A percentile compares a stretch with the other conserved stretches of the same genome.
Evolutionary conservation across 139 green algal genomes (phyloP).

Genomic region (Gonium pectorale): DNA sequence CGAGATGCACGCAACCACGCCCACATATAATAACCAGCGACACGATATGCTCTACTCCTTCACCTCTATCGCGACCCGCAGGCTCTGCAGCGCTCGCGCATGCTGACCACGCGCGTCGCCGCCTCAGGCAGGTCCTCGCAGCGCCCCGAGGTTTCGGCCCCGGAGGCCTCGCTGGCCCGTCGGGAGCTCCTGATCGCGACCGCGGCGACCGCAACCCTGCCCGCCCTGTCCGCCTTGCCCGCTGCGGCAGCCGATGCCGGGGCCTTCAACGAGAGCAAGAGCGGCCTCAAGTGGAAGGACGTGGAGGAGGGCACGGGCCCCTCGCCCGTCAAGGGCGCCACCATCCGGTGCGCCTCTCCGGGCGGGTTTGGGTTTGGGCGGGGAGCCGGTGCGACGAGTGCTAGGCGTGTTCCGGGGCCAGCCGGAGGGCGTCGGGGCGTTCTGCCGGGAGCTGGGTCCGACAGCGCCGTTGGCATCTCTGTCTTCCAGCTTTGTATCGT

Average conservation of each 20-base stretch:
- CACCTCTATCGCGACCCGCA: no score
- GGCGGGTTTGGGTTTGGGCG: no score
- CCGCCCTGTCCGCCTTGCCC: not conserved
- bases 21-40: no score
- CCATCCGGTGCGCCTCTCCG: constrained; percentile 66
- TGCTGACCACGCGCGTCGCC: constrained; percentile 15
- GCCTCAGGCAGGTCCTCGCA: constrained; percentile 24
- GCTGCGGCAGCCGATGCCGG: constrained; percentile 26
- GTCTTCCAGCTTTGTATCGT: no score
- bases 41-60: no score
- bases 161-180: not conserved
- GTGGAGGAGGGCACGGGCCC: constrained; percentile 67
- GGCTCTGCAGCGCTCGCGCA: not conserved
- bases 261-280: constrained; percentile 26
- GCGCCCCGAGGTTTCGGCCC: no score
- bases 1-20: no score
- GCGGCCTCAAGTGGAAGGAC: constrained; percentile 72
- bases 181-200: not conserved
- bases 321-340: constrained; percentile 53
- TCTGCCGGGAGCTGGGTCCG: no score
- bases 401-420: not conserved
- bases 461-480: no score
- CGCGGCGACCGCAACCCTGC: constrained; percentile 1
- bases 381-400: no score
- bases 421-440: no score